Evolutionary conservation across 2,329 filamentous ascomycete genomes (phyloP).

Genomic region (Fusarium oxysporum): DNA sequence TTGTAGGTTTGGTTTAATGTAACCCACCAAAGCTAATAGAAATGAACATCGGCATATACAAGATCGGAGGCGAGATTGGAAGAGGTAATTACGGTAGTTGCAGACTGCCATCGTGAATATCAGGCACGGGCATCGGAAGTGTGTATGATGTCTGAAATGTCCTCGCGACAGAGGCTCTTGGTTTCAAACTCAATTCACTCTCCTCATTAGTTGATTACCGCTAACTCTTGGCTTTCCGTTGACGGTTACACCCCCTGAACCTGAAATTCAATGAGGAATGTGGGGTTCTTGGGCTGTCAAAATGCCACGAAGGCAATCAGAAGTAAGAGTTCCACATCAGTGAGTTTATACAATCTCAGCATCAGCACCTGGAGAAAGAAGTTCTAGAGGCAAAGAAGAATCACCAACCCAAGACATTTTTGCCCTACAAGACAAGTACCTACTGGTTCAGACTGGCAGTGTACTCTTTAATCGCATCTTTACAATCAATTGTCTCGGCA

Average conservation of each 20-base stretch:
- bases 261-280: conserved; percentile 24
- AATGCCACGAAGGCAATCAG: background rate
- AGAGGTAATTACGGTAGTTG: background rate
- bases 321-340: background rate
- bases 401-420: background rate
- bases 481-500: conserved; percentile 11
- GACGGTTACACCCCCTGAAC: conserved; percentile 20
- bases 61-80: background rate
- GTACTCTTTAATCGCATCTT: background rate
- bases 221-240: background rate
- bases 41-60: background rate
- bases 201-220: background rate
- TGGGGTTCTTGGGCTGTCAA: conserved; percentile 9
- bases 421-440: conserved; percentile 1
- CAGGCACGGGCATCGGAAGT: background rate
- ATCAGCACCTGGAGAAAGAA: background rate
- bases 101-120: background rate
- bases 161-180: background rate
- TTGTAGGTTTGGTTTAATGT: conserved; percentile 9
- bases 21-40: conserved; percentile 7
- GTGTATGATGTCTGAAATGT: background rate
- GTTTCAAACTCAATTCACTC: background rate
- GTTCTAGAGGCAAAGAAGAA: background rate
- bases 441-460: background rate
- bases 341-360: background rate